Evolutionary conservation across 1,139 yeast species (phyloP), one percentile per base, ranked within the genome.

Genomic region (Zygoascus meyerae): DNA sequence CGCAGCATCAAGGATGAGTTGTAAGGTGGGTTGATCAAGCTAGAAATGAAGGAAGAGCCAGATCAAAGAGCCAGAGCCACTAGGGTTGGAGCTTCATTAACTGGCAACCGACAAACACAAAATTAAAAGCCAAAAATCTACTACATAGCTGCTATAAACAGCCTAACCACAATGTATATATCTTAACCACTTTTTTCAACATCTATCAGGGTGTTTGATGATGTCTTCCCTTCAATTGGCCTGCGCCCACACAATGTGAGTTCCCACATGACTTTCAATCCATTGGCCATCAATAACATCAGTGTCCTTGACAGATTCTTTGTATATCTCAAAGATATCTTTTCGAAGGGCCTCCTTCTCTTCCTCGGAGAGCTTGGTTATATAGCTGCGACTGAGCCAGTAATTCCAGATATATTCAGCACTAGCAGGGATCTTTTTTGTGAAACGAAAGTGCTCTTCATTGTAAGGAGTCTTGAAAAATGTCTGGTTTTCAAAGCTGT

Each of bases 381-480:
- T 74, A 56, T 75, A 81, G 37, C 81, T 74, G 52, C 84, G 68
- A 1, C 83, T 75, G 48, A 69, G 69, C 84, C 84, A 78, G 52
- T 75, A 74, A 29, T 70, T 69, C 69, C 70, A 78, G 2, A 77
- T 70, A 16, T 58, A 59, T 4, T 68, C 70, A 9, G 54, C 56
- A 16, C 47, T 45, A 34, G 54, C 49, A 6, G 60, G 56, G 32
- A 53, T 39, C 21, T 38, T 44, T 40, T 53, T 53, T 18, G 32
- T 58, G 57, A 49, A 73, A 57, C 42, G 63, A 57, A 51, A 61
- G 45, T 44, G 67, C 59, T 54, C 66, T 60, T 58, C 74, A 59
- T 42, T 60, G 59, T 58, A 67, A 59, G 57, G 67, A 47, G 48
- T 67, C 72, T 32, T 55, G 52, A 59, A 69, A 45, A 53, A 68